A percentile compares a stretch with the other conserved stretches of the same genome.
Conservation (phyloP, 768 basidiomycete genomes). For the Leccinum arenicola region DNA sequence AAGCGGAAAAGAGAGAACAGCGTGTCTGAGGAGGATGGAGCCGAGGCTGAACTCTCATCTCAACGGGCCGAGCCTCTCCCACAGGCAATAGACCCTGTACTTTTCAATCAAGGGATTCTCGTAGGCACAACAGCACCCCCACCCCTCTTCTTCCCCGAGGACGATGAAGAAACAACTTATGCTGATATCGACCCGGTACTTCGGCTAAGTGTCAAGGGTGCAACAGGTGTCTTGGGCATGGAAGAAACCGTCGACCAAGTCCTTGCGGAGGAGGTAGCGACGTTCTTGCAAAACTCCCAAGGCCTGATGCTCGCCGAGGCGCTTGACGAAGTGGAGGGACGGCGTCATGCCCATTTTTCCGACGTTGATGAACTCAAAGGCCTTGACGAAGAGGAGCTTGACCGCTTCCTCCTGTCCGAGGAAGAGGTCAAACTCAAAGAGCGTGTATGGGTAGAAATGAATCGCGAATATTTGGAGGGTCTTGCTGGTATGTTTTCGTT, state of each 20-base stretch:
- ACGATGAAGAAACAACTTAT: constrained; percentile 37
- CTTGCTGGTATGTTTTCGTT: constrained; percentile 56
- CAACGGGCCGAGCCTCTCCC: constrained; percentile 18
- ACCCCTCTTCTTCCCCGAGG: constrained; percentile 46
- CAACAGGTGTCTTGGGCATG: constrained; percentile 33
- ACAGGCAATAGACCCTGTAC: constrained; percentile 48
- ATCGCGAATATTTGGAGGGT: constrained; percentile 85
- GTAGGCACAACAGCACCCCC: constrained; percentile 43
- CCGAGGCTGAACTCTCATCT: constrained; percentile 7
- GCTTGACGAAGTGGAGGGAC: constrained; percentile 64
- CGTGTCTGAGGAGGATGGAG: constrained; percentile 34
- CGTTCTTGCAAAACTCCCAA: constrained; percentile 59
- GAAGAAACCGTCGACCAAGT: constrained; percentile 63
- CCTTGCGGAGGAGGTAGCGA: constrained; percentile 68
- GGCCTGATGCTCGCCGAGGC: constrained; percentile 58
- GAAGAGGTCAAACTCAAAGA: constrained; percentile 86
- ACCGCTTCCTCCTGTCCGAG: constrained; percentile 71
- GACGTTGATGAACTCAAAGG: constrained; percentile 62
- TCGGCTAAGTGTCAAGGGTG: constrained; percentile 27
- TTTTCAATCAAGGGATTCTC: constrained; percentile 69
- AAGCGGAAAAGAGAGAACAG: constrained; percentile 41
- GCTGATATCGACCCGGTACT: constrained; percentile 60
- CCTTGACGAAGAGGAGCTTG: constrained; percentile 89
- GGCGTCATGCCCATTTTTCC: constrained; percentile 51
- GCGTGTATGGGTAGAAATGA: constrained; percentile 92